phyloP scores from a whole-genome alignment of 1,284 basidiomycete genomes.

The Termitomyces sp. region DNA sequence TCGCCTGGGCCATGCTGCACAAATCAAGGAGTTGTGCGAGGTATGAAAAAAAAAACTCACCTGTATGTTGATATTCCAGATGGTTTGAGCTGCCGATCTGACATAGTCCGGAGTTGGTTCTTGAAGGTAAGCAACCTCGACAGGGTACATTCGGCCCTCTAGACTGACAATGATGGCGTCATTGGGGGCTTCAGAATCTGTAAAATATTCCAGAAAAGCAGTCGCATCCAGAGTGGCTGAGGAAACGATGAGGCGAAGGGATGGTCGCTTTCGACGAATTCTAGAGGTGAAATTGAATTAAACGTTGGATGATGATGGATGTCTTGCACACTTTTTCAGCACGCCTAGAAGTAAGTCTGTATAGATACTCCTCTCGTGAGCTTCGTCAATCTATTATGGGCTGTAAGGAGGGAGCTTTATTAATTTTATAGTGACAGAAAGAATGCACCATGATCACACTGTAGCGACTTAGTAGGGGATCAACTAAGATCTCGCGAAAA shows the following conservation, averaged over 20 bases:
- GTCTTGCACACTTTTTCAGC: constrained; percentile 70
- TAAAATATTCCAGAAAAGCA: constrained; percentile 87
- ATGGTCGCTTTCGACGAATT: constrained; percentile 85
- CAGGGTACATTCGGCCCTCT: constrained; percentile 91
- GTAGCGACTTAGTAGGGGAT: constrained; percentile 85
- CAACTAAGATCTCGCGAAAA: constrained; percentile 89
- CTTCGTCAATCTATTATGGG: constrained; percentile 85
- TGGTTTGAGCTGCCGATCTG: constrained; percentile 76
- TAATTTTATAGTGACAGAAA: not conserved
- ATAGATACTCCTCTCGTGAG: constrained; percentile 92
- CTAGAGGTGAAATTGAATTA: constrained; percentile 34
- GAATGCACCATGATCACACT: constrained; percentile 85
- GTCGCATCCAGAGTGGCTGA: constrained; percentile 94
- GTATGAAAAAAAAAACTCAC: constrained; percentile 34
- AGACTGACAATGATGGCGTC: constrained; percentile 82
- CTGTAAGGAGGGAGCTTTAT: not conserved
- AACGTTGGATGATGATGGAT: constrained; percentile 14
- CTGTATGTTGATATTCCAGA: constrained; percentile 83
- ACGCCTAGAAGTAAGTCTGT: constrained; percentile 93
- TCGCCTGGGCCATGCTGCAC: constrained; percentile 74
- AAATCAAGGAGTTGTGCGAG: not conserved
- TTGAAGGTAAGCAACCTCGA: constrained; percentile 75
- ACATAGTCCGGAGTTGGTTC: constrained; percentile 81
- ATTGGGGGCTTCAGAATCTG: constrained; percentile 40
- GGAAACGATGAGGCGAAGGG: constrained; percentile 86